Evolutionary conservation across 306 rosid genomes (phyloP).

Genomic region (Lupinus albus): DNA sequence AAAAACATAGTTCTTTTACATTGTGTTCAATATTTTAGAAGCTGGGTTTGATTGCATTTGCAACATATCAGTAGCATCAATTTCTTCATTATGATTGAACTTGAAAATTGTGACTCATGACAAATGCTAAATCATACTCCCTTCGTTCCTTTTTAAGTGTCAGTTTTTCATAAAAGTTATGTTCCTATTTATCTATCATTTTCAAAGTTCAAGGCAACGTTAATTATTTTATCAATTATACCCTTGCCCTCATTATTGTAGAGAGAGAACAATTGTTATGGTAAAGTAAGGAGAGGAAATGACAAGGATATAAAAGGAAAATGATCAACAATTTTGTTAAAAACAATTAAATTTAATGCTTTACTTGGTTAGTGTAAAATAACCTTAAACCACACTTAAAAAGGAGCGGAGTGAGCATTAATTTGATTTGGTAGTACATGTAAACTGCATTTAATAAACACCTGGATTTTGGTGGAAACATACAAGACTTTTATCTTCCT

Average conservation of each 20-base stretch:
- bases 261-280: too few species aligned
- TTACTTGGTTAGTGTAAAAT: too few species aligned
- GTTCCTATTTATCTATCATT: too few species aligned
- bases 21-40: conserved; percentile 23
- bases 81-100: conserved; percentile 29
- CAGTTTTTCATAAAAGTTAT: too few species aligned
- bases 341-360: background rate
- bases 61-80: background rate
- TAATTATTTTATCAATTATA: too few species aligned
- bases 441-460: conserved; percentile 1
- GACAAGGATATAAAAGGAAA: background rate
- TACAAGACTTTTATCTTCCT: conserved; percentile 2
- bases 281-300: too few species aligned
- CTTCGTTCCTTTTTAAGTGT: background rate
- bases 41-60: conserved; percentile 20
- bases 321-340: background rate
- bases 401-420: background rate
- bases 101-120: conserved; percentile 6
- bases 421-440: conserved; percentile 34
- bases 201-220: too few species aligned
- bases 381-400: too few species aligned
- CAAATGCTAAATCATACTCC: conserved; percentile 1
- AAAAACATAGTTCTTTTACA: conserved; percentile 17
- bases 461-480: conserved; percentile 5
- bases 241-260: too few species aligned